Base-by-base conservation (phyloP, 2,329 filamentous ascomycete species). In the Fusarium euwallaceae region DNA sequence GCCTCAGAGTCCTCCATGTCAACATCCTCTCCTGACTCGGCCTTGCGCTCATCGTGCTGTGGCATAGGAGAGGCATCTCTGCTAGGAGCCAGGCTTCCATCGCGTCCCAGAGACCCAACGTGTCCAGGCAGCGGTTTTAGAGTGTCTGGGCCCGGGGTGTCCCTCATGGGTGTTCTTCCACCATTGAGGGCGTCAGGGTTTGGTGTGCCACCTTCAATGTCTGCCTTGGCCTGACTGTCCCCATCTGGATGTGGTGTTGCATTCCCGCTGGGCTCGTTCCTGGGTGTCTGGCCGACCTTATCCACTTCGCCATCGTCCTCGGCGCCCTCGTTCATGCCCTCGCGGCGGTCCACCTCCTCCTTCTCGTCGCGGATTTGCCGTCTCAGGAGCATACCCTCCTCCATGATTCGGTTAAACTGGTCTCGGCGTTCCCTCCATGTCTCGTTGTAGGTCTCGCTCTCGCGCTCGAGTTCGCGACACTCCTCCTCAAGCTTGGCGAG, bases 301-400 rank as follows among this genome's bases (percentile, higher is more conserved):
- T 84, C 82, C 4, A 83, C 83, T 64, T 88, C 88, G 7, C 82
- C 88, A 16, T 88, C 87, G 34, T 92, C 91, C 76, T 92, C 92
- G 17, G 87, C 89, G 58, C 91, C 92, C 74, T 91, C 91, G 66
- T 91, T 89, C 91, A 95, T 95, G 34, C 94, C 95, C 82, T 97
- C 95, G 64, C 95, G 90, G 48, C 94, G 88, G 83, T 98, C 95
- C 0, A 97, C 94, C 83, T 98, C 95, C 82, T 98, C 95, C 84
- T 98, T 97, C 87, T 98, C 96, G 79, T 98, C 95, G 70, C 95
- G 92, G 79, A 98, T 98, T 81, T 97, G 88, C 59, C 94, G 89
- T 67, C 95, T 88, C 82, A 98, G 88, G 73, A 94, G 88, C 89
- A 94, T 93, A n/a, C 95, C 95, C 85, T 98, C 96, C 69, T 95